phyloP scores from a whole-genome alignment of 1,284 basidiomycete species.

The Cronartium quercuum region DNA sequence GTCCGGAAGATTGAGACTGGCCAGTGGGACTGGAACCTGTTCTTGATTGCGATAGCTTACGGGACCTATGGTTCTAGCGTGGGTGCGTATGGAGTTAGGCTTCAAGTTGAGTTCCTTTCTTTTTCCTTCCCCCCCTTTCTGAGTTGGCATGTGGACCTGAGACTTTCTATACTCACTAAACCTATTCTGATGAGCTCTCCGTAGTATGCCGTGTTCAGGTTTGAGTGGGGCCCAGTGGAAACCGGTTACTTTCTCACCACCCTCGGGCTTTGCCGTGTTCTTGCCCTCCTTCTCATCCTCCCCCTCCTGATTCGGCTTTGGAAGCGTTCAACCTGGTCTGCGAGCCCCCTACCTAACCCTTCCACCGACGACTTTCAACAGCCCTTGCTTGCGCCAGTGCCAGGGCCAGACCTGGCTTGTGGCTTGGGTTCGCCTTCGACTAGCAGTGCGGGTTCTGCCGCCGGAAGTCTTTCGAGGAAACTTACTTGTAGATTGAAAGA shows the following conservation, averaged over 20 bases:
- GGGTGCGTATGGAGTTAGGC: not conserved
- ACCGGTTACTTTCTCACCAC: conserved; percentile 42
- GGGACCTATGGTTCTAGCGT: not conserved
- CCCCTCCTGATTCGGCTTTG: conserved; percentile 40
- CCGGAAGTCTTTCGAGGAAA: too few species aligned
- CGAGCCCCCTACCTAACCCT: not conserved
- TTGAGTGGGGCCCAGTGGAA: conserved; percentile 40
- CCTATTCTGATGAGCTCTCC: not conserved
- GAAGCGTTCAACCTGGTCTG: not conserved
- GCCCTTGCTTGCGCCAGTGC: not conserved
- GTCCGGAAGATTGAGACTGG: not conserved
- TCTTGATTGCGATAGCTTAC: not conserved
- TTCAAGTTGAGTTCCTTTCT: not conserved
- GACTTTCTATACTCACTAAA: not conserved
- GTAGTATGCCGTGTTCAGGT: conserved; percentile 34
- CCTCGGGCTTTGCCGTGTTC: conserved; percentile 41
- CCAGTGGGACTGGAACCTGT: not conserved
- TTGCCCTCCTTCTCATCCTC: conserved; percentile 41
- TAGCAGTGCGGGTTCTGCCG: too few species aligned
- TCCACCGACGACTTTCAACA: not conserved
- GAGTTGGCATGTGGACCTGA: too few species aligned
- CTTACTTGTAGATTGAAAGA: not conserved
- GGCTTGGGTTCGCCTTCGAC: not conserved
- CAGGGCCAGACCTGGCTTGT: too few species aligned
- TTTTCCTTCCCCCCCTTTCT: not conserved